Base-by-base conservation (phyloP, 2,329 filamentous ascomycete genomes). In the Cytospora piceae region DNA sequence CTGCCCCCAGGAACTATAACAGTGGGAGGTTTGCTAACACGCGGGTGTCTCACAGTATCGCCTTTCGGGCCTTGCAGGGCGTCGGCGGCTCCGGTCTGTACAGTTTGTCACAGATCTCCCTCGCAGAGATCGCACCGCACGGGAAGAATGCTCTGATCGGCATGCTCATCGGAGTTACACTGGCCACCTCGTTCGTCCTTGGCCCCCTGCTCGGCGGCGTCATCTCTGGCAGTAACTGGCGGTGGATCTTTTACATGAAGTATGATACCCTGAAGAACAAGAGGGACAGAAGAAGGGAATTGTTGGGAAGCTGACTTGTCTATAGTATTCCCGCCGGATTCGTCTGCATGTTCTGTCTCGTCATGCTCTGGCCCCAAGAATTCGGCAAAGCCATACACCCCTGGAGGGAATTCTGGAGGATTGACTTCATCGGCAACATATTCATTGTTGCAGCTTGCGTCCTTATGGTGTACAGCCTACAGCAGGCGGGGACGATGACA, bases 221-320 rank as follows among this genome's bases (percentile, higher is more conserved):
- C 3, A 83, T 89, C 27, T 81, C 84, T 0, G 82, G n/a, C 74
- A 79, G 80, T 22, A 79, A 78, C 53, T 89, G 86, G 86, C 78
- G 83, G 59, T 86, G 85, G 78, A 79, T 88, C 49, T 88, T 88
- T 73, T 84, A 84, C 73, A 83, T 88, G 73, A 89, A 89, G 85
- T 87, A 74, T 55, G 81, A 69, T 11, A 14, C 17, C 27, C 8
- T 22, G 3, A 32, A 32, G 17, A 31, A 14, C 24, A 11, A 24
- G 34, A 14, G 11, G 32, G 1, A 22, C 9, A 49, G n/a, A 49
- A 7, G 31, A 34, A 53, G 31, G 42, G 31, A 2, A 1, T 14
- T 3, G 15, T 15, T 7, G 12, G n/a, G 17, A 52, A 31, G 22
- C 29, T 65, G 27, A 67, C 24, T 22, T 58, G 27, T 65, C 73